Evolutionary conservation across 306 rosid genomes (phyloP).

Genomic region (Sechiopsis laciniata): DNA sequence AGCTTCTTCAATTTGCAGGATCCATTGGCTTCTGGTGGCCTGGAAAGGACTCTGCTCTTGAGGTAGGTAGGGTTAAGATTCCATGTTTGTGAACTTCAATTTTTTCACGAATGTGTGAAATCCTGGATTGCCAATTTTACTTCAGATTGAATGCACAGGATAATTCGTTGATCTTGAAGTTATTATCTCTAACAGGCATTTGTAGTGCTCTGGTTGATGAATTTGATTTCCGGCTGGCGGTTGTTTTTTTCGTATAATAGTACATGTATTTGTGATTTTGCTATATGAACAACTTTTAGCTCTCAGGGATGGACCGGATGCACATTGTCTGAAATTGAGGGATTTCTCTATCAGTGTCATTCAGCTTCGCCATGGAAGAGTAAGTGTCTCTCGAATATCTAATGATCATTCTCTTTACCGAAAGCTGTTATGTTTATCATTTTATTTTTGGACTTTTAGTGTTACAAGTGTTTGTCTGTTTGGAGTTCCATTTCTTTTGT

Average conservation of each 20-base stretch:
- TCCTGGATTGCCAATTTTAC: background rate
- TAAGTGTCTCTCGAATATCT: conserved; percentile 34
- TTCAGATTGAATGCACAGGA: conserved; percentile 3
- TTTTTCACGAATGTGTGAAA: background rate
- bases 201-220: background rate
- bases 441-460: background rate
- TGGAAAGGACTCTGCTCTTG: background rate
- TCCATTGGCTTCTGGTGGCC: conserved; percentile 6
- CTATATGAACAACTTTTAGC: background rate
- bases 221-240: background rate
- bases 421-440: background rate
- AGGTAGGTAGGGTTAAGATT: conserved; percentile 12
- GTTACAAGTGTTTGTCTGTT: background rate
- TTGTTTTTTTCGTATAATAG: background rate
- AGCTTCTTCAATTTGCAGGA: background rate
- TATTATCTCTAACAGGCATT: background rate
- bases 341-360: background rate
- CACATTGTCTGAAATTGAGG: conserved; percentile 14
- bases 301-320: background rate
- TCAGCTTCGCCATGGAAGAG: conserved; percentile 69
- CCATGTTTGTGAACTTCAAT: background rate
- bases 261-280: background rate
- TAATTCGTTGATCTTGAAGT: conserved; percentile 1
- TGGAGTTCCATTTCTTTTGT: background rate
- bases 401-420: background rate